Conservation (phyloP, 192 early-diverging fungal species). For the Backusella westeae region DNA sequence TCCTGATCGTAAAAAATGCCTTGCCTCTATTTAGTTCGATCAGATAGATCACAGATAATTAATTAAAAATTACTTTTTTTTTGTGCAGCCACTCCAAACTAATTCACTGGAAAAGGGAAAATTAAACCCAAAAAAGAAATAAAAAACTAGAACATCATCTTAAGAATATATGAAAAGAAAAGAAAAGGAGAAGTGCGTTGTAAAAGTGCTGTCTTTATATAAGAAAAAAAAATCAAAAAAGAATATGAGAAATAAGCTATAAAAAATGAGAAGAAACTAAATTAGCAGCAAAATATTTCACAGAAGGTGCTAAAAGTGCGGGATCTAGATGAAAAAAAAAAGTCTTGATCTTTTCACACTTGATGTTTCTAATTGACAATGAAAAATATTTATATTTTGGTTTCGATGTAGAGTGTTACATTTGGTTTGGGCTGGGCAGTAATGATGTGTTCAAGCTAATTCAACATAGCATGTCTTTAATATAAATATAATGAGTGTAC, state of each 20-base stretch:
- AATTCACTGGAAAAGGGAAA: neutral
- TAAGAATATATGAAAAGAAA: neutral
- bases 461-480: no score
- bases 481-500: no score
- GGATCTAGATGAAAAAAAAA: neutral
- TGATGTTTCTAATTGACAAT: no score
- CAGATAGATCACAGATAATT: neutral
- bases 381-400: no score
- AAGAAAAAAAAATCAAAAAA: neutral
- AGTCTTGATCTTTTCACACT: no score
- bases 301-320: neutral
- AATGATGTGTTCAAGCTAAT: no score
- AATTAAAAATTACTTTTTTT: neutral
- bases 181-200: neutral
- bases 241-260: neutral
- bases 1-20: neutral
- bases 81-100: neutral
- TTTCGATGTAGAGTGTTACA: no score
- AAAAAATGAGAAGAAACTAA: neutral
- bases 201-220: neutral
- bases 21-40: neutral
- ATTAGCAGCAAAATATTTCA: neutral
- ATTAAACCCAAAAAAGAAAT: neutral
- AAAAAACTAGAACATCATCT: neutral
- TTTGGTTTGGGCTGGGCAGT: no score